A percentile compares a stretch with the other conserved stretches of the same genome.
phyloP scores from a whole-genome alignment of 2,329 filamentous ascomycete species.

The Emergomyces africanus region DNA sequence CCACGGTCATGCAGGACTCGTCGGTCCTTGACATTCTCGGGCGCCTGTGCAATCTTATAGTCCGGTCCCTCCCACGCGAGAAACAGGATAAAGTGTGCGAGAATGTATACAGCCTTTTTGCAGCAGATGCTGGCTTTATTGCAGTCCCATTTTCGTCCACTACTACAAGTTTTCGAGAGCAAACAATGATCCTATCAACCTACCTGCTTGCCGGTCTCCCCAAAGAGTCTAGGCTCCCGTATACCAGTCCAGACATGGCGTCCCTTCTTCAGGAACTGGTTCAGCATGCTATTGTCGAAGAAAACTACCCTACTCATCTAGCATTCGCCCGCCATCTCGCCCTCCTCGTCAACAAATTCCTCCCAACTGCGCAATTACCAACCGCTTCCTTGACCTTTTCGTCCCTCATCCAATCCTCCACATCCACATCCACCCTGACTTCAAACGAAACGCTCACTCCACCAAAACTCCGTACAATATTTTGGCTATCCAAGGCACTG shows the following conservation, averaged over 20 bases:
- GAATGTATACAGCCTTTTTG: conserved; percentile 44
- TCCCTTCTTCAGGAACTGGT: conserved; percentile 25
- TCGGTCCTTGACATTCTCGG: conserved; percentile 47
- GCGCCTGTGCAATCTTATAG: conserved; percentile 46
- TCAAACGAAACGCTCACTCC: conserved; percentile 18
- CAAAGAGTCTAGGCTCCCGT: conserved; percentile 24
- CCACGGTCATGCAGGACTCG: conserved; percentile 36
- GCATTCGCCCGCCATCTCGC: conserved; percentile 31
- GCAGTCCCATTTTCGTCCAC: conserved; percentile 23
- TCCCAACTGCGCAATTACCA: conserved; percentile 21
- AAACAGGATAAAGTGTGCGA: conserved; percentile 40
- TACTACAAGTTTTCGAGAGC: conserved; percentile 24
- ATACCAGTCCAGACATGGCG: conserved; percentile 20
- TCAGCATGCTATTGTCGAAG: conserved; percentile 19
- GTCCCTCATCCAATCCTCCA: conserved; percentile 20
- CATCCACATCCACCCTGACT: neutral
- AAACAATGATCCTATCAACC: conserved; percentile 43
- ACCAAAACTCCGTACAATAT: conserved; percentile 41
- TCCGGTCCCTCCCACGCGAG: conserved; percentile 40
- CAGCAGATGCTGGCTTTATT: conserved; percentile 21
- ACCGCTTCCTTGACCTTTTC: conserved; percentile 21
- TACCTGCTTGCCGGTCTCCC: conserved; percentile 43
- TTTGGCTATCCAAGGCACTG: conserved; percentile 50
- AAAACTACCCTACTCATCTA: conserved; percentile 25
- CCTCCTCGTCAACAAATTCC: conserved; percentile 30